A percentile compares a stretch with the other conserved stretches of the same genome.
Evolutionary conservation across 345 rosid genomes (phyloP).

Genomic region (Salix exigua): DNA sequence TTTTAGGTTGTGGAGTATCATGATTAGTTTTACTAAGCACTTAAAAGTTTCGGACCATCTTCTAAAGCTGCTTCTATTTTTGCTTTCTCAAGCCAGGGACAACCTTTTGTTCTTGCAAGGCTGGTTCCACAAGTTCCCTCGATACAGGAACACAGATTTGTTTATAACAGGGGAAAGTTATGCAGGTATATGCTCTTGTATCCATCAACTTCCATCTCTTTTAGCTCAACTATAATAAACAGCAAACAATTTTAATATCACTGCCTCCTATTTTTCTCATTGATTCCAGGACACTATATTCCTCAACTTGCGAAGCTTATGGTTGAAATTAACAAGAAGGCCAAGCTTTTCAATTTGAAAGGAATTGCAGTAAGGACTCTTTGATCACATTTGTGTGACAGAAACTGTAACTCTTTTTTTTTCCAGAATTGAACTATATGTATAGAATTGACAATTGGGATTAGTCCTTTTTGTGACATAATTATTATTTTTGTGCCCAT

Average conservation of each 20-base stretch:
- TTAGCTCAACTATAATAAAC: not conserved
- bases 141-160: conserved; percentile 72
- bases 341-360: conserved; percentile 67
- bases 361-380: conserved; percentile 77
- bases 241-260: not conserved
- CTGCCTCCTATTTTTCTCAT: not conserved
- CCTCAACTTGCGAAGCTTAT: conserved; percentile 88
- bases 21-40: not conserved
- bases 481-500: not conserved
- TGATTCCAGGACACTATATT: conserved; percentile 69
- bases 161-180: conserved; percentile 93
- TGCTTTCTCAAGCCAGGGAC: conserved; percentile 68
- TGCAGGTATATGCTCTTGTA: conserved; percentile 54
- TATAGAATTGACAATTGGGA: not conserved
- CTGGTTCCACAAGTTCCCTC: conserved; percentile 87
- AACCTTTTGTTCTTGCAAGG: conserved; percentile 79
- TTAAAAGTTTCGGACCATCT: conserved; percentile 9
- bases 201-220: not conserved
- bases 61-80: conserved; percentile 28
- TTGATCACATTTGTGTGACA: not conserved
- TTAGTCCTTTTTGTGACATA: not conserved
- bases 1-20: not conserved
- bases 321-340: conserved; percentile 64
- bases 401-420: not conserved
- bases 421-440: not conserved